Evolutionary conservation across 805 yeast species (phyloP), one percentile per base, ranked within the genome.

Genomic region (Lachancea sp.): DNA sequence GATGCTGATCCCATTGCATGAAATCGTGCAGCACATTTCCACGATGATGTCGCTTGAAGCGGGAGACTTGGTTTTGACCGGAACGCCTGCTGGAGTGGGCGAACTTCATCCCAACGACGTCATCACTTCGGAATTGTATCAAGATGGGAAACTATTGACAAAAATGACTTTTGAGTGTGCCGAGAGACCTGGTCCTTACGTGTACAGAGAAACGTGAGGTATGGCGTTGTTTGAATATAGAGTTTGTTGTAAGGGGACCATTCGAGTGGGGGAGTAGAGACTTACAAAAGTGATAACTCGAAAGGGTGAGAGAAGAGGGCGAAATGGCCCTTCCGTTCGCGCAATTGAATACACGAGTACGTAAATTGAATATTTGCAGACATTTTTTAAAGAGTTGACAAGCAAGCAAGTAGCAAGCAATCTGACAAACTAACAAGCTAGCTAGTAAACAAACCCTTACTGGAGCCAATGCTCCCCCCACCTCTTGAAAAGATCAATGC

Each of bases 11-110:
- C 83, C 89, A 38, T 80, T 93, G 58, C 90, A 89, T 57, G 75
- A 79, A 55, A 82, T 93, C 49, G 70, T 93, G 49, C 75, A 85
- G 45, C 78, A 83, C 42, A 84, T 90, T 79, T 84, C 95, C 3
- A 67, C 81, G n/a, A 81, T 87, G 56, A 91, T 91, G 91, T 87
- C 97, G 3, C 71, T 93, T 46, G 81, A 90, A 56, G 81, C 86
- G 44, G 96, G 96, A 26, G 99, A 93, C 59, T 73, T 93, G 50
- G 81, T 93, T 47, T 72, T 93, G 42, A 93, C 99, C 1, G 99
- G 99, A 15, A 93, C 99, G 1, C 99, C 99, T 38, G 87, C 89
- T 64, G 99, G 99, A 15, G 99, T 93, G n/a, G 96, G 98, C 8
- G 69, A 75, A 20, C 68, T 90, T 29, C 64, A 63, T 5, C 85